phyloP scores from a whole-genome alignment of 2,329 filamentous ascomycete genomes.

The Neopestalotiopsis rosae region DNA sequence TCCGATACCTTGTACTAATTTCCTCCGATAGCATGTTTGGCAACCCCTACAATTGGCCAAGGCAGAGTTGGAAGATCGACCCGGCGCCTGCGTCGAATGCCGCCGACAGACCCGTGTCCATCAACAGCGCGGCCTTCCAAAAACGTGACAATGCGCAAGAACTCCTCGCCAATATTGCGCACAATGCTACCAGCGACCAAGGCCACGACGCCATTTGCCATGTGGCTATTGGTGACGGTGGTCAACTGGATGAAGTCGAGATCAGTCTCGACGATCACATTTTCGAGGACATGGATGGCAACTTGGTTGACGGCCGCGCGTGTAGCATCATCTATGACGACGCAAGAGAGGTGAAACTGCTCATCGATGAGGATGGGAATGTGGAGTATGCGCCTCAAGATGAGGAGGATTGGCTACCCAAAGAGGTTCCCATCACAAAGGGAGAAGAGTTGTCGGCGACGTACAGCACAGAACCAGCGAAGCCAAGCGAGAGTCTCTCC shows the following conservation, averaged over 20 bases:
- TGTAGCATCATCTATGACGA: conserved; percentile 19
- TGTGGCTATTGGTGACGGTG: background rate
- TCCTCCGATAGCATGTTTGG: background rate
- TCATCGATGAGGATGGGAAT: conserved; percentile 6
- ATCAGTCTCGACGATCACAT: conserved; percentile 11
- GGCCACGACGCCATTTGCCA: background rate
- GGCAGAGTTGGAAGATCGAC: background rate
- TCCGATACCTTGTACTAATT: background rate
- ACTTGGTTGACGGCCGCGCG: conserved; percentile 15
- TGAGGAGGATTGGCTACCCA: background rate
- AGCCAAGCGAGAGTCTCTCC: background rate
- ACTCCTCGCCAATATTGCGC: background rate
- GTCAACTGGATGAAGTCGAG: conserved; percentile 3
- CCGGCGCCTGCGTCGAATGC: background rate
- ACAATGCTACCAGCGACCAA: background rate
- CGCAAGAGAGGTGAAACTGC: background rate
- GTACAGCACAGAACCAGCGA: background rate
- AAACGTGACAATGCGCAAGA: background rate
- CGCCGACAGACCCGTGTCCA: background rate
- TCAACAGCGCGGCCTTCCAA: background rate
- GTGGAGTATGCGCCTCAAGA: background rate
- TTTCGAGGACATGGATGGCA: conserved; percentile 18
- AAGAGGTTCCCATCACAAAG: background rate
- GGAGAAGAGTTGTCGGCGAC: background rate
- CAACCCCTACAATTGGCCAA: background rate